phyloP scores from a whole-genome alignment of 2,329 filamentous ascomycete species.

The Penicillium thymicola region DNA sequence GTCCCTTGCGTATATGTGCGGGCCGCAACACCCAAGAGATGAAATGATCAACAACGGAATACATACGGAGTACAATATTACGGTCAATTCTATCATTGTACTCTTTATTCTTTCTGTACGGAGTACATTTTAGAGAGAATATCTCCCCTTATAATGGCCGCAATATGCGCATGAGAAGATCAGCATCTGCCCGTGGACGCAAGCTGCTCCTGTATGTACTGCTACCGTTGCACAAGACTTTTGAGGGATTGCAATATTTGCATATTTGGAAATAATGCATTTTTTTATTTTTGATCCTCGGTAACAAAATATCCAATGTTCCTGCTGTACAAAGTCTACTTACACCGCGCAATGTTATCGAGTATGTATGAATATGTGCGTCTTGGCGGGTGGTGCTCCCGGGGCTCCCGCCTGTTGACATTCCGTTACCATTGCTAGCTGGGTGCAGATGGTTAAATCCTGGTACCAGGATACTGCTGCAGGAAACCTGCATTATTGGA shows the following conservation, averaged over 20 bases:
- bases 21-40: background rate
- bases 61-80: background rate
- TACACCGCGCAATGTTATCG: background rate
- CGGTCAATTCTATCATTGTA: background rate
- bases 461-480: constrained; percentile 11
- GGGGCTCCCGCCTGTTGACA: background rate
- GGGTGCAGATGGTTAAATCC: constrained; percentile 6
- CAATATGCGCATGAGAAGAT: background rate
- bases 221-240: background rate
- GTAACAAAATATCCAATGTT: background rate
- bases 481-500: constrained; percentile 13
- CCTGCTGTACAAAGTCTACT: background rate
- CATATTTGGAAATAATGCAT: background rate
- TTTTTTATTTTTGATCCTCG: background rate
- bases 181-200: background rate
- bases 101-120: background rate
- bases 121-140: background rate
- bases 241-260: background rate
- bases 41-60: constrained; percentile 1
- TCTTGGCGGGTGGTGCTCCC: background rate
- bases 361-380: background rate
- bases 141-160: background rate
- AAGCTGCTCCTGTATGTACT: background rate
- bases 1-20: constrained; percentile 9
- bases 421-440: constrained; percentile 6